Evolutionary conservation across 2,329 filamentous ascomycete species (phyloP), one percentile per base, ranked within the genome.

Genomic region (Parastagonospora nodorum): DNA sequence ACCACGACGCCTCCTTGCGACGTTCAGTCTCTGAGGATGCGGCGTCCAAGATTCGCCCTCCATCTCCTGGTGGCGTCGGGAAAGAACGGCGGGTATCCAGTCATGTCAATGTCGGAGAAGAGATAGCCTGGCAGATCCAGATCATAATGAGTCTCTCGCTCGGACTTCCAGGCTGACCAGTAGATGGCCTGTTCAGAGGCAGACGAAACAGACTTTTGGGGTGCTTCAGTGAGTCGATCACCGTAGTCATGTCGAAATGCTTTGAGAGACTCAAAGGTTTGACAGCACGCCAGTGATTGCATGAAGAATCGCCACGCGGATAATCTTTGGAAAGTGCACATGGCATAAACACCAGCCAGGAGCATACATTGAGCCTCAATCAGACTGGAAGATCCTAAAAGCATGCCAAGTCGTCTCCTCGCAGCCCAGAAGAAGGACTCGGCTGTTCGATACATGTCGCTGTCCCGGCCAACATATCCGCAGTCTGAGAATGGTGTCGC

Each of bases 101-200:
- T 29, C 14, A 38, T 38, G 37, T 28, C 37, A n/a, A 39, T 39
- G 2, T 28, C 37, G 9, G 19, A 27, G 19, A 39, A 39, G 15
- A 38, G 36, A 8, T 19, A 38, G 16, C 19, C 19, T 5, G 37
- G 37, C 10, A 39, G 19, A 2, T 39, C 9, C 6, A 39, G 11
- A 16, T 38, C 8, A 4, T 8, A 19, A 9, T 19, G 35, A 10
- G 27, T 11, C 12, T 56, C 53, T 28, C 30, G 16, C 35, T 56
- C 53, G 6, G 53, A 56, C 44, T 56, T 56, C 53, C 53, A 56
- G 8, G 28, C 19, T 2, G 53, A 53, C 53, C 53, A 53, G 24
- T 56, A 56, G n/a, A 56, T 43, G 7, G 27, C 35, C 28, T 35
- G 35, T 32, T 35, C 11, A 14, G 14, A 14, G 1, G 44, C 16